phyloP scores from a whole-genome alignment of 148 eudicot genomes.

The Camellia japonica region DNA sequence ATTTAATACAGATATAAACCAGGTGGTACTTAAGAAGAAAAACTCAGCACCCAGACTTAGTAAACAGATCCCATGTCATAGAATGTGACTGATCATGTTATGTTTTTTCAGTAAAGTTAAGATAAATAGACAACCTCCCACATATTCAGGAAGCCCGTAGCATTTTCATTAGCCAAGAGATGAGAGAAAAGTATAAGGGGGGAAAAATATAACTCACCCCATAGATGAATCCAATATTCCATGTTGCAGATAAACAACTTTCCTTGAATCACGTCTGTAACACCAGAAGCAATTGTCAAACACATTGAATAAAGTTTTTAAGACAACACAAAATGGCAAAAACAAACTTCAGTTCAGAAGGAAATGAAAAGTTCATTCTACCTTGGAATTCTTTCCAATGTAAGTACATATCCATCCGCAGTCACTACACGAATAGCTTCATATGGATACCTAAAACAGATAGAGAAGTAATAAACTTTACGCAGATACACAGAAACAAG shows the following conservation, averaged over 20 bases:
- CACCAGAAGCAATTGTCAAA: conserved; percentile 17
- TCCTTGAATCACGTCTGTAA: conserved; percentile 82
- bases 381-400: conserved; percentile 97
- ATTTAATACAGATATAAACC: neutral
- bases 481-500: neutral
- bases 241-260: conserved; percentile 93
- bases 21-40: neutral
- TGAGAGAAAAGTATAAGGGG: neutral
- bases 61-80: neutral
- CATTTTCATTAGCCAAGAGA: neutral
- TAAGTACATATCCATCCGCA: conserved; percentile 86
- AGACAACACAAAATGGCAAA: neutral
- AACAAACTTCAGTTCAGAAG: neutral
- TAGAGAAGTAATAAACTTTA: conserved; percentile 7
- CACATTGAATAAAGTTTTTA: neutral
- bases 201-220: conserved; percentile 59
- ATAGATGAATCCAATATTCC: conserved; percentile 97
- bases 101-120: neutral
- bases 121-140: neutral
- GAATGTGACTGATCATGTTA: neutral
- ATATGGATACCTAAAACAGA: conserved; percentile 74
- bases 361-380: conserved; percentile 15
- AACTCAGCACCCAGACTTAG: neutral
- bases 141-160: neutral
- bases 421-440: conserved; percentile 94